phyloP scores from a whole-genome alignment of 768 basidiomycete species.

The Xerocomellus chrysenteron region DNA sequence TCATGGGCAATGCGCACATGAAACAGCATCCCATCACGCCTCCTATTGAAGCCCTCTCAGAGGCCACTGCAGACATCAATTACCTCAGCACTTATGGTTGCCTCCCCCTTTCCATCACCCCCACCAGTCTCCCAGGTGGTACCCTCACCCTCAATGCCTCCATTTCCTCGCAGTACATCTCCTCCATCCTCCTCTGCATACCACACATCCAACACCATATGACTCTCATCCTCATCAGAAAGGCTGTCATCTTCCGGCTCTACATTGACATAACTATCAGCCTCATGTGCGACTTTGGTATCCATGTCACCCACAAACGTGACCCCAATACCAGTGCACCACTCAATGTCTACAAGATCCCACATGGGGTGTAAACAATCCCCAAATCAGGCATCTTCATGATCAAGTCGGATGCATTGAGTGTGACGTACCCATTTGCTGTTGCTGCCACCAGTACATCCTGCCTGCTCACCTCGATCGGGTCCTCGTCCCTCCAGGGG shows the following conservation, averaged over 20 bases:
- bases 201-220: slow-evolving; percentile 87
- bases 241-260: slow-evolving; percentile 95
- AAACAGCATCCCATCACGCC: slow-evolving; percentile 98
- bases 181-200: slow-evolving; percentile 93
- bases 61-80: slow-evolving; percentile 75
- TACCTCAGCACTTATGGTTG: slow-evolving; percentile 83
- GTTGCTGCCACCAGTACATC: slow-evolving; percentile 97
- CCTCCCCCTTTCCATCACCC: slow-evolving; percentile 83
- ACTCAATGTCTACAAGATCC: slow-evolving; percentile 86
- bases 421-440: slow-evolving; percentile 95
- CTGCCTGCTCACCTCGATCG: slow-evolving; percentile 92
- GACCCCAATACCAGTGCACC: slow-evolving; percentile 57
- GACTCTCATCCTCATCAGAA: slow-evolving; percentile 87
- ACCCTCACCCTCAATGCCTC: slow-evolving; percentile 86
- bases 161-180: slow-evolving; percentile 97
- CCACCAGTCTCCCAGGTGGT: slow-evolving; percentile 80
- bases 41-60: slow-evolving; percentile 82
- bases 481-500: slow-evolving; percentile 89
- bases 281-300: slow-evolving; percentile 94
- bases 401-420: slow-evolving; percentile 95
- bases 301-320: slow-evolving; percentile 68
- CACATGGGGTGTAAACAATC: slow-evolving; percentile 72
- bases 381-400: slow-evolving; percentile 64
- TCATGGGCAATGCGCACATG: slow-evolving; percentile 98
- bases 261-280: slow-evolving; percentile 99